phyloP scores from a whole-genome alignment of 2,329 filamentous ascomycete genomes.

The Grosmannia clavigera region DNA sequence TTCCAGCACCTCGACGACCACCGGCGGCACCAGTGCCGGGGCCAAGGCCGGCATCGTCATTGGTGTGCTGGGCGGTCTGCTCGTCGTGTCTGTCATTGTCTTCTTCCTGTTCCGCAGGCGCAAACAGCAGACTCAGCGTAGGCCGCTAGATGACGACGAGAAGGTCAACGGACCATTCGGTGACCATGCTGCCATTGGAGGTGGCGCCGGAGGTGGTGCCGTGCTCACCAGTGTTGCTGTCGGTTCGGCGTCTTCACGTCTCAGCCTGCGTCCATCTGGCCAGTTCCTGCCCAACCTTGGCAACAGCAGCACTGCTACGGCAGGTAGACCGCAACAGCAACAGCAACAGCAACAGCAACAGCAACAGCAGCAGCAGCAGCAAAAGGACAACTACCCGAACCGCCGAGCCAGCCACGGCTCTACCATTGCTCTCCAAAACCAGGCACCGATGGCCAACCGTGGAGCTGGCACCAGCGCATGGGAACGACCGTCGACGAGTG shows the following conservation, averaged over 20 bases:
- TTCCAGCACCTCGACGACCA: neutral
- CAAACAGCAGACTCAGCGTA: constrained; percentile 51
- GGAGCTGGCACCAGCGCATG: constrained; percentile 25
- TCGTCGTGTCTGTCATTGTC: constrained; percentile 51
- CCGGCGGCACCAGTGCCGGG: constrained; percentile 16
- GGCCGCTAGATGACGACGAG: constrained; percentile 46
- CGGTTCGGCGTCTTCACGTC: constrained; percentile 53
- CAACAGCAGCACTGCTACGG: constrained; percentile 10
- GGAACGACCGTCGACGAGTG: constrained; percentile 30
- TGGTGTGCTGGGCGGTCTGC: constrained; percentile 60
- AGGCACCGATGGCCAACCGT: constrained; percentile 14
- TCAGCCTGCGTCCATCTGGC: constrained; percentile 75
- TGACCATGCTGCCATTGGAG: constrained; percentile 12
- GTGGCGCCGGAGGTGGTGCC: constrained; percentile 2
- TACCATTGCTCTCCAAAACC: constrained; percentile 24
- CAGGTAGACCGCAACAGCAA: neutral
- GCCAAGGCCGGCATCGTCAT: constrained; percentile 75
- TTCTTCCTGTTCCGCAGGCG: constrained; percentile 59
- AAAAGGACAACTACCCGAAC: constrained; percentile 21
- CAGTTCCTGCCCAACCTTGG: constrained; percentile 62
- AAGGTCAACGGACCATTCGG: constrained; percentile 38
- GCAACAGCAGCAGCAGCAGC: constrained; percentile 1
- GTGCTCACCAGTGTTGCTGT: constrained; percentile 28
- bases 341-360: neutral
- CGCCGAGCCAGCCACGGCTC: constrained; percentile 38